Evolutionary conservation across 352 stramenopile genomes (phyloP).

Genomic region (Globisporangium spiculum): DNA sequence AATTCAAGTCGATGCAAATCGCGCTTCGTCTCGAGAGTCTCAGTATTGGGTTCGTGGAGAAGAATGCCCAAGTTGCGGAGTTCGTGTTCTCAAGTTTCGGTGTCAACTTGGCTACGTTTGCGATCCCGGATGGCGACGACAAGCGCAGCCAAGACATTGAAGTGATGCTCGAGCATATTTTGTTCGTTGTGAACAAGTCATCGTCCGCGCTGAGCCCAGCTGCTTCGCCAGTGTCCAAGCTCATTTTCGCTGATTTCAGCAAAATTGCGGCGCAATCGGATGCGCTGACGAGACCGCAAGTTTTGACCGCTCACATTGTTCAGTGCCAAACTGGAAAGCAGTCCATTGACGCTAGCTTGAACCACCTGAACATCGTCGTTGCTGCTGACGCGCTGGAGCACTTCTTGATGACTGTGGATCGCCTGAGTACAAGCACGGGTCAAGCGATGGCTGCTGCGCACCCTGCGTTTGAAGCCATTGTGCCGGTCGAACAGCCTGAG

Average conservation of each 20-base stretch:
- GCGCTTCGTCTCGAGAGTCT: conserved; percentile 51
- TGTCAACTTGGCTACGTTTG: conserved; percentile 40
- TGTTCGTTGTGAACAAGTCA: conserved; percentile 47
- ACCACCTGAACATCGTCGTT: conserved; percentile 46
- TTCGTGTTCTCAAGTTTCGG: conserved; percentile 51
- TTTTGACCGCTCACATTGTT: conserved; percentile 40
- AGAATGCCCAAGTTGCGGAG: conserved; percentile 38
- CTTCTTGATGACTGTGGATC: conserved; percentile 66
- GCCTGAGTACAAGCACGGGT: conserved; percentile 45
- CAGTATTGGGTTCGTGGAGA: conserved; percentile 47
- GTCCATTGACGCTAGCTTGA: conserved; percentile 36
- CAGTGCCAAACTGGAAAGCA: conserved; percentile 51
- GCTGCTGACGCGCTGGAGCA: conserved; percentile 47
- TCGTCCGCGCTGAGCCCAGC: conserved; percentile 29
- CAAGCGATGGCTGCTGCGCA: conserved; percentile 47
- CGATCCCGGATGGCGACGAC: conserved; percentile 38
- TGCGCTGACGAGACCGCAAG: conserved; percentile 31
- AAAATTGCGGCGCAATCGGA: conserved; percentile 27
- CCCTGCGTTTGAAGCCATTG: conserved; percentile 25
- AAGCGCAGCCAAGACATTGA: conserved; percentile 53
- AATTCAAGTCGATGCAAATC: conserved; percentile 56
- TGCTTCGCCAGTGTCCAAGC: conserved; percentile 39
- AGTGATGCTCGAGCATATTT: conserved; percentile 41
- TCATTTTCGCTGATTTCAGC: conserved; percentile 59
- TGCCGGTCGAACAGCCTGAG: conserved; percentile 15